These are phyloP conservation scores for Exophiala sideris DNA, from an alignment of 2,329 filamentous ascomycete genomes.

Conservation along the genomic window DNA sequence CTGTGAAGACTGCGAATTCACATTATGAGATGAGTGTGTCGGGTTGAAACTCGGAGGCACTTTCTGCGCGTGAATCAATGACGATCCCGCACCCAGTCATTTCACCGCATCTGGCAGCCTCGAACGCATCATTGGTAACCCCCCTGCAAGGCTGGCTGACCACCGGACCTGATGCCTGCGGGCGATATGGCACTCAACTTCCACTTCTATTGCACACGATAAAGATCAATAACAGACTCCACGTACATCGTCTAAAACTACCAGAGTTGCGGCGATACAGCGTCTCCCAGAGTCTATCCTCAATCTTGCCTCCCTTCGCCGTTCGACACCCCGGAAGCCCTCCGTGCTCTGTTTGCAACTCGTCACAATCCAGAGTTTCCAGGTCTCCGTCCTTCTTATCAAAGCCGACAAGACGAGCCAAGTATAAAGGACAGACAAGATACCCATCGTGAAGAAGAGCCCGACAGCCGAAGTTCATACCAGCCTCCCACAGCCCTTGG, in stretches of 20 bases:
- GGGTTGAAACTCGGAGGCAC: not conserved
- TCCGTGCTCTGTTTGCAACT: constrained; percentile 21
- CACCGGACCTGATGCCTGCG: constrained; percentile 3
- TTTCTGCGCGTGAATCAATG: not conserved
- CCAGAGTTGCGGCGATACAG: not conserved
- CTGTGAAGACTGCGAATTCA: not conserved
- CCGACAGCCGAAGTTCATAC: not conserved
- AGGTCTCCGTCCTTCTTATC: constrained; percentile 1
- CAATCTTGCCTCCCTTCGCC: not conserved
- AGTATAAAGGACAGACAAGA: not conserved
- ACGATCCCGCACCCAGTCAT: not conserved
- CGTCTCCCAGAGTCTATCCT: not conserved
- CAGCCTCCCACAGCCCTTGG: constrained; percentile 9
- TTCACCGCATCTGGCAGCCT: not conserved
- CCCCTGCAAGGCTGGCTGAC: constrained; percentile 1
- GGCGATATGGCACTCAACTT: not conserved
- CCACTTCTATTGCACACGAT: constrained; percentile 1
- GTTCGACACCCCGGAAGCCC: constrained; percentile 15
- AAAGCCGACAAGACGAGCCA: constrained; percentile 3
- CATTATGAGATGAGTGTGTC: not conserved
- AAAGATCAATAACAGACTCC: not conserved
- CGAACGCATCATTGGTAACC: not conserved
- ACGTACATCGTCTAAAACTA: not conserved
- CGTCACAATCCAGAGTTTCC: constrained; percentile 7
- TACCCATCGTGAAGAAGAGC: not conserved